A percentile compares a stretch with the other conserved stretches of the same genome.
Conservation (phyloP, 2,329 filamentous ascomycete genomes). For the Trichophyton rubrum region DNA sequence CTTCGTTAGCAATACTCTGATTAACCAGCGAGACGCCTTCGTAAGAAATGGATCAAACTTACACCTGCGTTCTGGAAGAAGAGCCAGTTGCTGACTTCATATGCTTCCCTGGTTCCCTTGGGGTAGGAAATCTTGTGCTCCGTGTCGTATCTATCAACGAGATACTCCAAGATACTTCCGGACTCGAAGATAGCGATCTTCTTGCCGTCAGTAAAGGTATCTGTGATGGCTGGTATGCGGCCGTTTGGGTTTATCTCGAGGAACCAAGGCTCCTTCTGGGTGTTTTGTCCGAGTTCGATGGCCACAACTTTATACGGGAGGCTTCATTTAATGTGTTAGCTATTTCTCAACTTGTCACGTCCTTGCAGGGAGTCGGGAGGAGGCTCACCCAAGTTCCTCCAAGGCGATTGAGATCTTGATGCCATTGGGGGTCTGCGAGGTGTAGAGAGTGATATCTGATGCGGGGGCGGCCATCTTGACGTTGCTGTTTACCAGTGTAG, state of each 20-base stretch:
- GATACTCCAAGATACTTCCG: conserved; percentile 72
- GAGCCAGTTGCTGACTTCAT: conserved; percentile 68
- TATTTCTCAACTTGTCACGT: not conserved
- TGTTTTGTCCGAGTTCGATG: conserved; percentile 60
- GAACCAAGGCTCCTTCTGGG: conserved; percentile 81
- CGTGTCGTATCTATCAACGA: conserved; percentile 67
- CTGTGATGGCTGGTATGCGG: conserved; percentile 76
- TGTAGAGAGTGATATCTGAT: conserved; percentile 69
- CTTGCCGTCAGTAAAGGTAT: conserved; percentile 61
- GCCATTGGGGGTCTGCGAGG: conserved; percentile 71
- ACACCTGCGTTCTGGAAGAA: conserved; percentile 69
- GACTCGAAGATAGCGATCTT: conserved; percentile 69
- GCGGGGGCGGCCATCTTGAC: conserved; percentile 15
- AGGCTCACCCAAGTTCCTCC: conserved; percentile 56
- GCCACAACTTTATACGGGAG: conserved; percentile 65
- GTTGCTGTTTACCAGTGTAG: not conserved
- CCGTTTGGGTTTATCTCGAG: conserved; percentile 87
- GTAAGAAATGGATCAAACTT: conserved; percentile 43
- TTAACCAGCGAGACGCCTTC: conserved; percentile 47
- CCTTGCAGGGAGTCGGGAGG: not conserved
- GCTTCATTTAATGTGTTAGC: conserved; percentile 18
- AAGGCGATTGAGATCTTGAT: conserved; percentile 80
- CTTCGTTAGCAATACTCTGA: not conserved
- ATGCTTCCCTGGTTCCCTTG: conserved; percentile 57
- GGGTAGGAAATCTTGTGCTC: conserved; percentile 76